Evolutionary conservation across 306 rosid species (phyloP).

Genomic region (Benincasa hispida): DNA sequence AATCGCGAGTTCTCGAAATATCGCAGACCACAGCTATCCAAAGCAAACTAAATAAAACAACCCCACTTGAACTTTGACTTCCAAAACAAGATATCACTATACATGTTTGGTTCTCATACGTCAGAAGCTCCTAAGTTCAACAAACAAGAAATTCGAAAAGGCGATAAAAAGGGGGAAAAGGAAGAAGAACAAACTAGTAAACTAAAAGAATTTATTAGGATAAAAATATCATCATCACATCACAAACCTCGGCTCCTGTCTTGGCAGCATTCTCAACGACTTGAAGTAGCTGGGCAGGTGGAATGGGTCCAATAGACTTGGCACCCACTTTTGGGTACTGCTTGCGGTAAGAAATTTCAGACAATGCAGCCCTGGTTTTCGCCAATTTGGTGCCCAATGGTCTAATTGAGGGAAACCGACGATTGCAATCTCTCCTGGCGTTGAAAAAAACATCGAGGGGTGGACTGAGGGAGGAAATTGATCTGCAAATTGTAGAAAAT

Average conservation of each 20-base stretch:
- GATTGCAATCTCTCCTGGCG: conserved; percentile 9
- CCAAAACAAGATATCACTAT: background rate
- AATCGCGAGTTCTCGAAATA: background rate
- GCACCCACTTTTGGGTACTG: conserved; percentile 50
- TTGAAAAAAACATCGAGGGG: conserved; percentile 7
- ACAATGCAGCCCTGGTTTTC: conserved; percentile 31
- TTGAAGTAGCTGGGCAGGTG: conserved; percentile 45
- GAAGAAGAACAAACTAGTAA: background rate
- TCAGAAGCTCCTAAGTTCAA: background rate
- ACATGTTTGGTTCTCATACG: background rate
- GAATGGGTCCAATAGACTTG: conserved; percentile 51
- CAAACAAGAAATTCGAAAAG: background rate
- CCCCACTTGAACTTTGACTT: background rate
- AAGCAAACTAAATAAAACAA: background rate
- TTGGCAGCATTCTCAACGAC: conserved; percentile 80
- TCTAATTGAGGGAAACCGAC: conserved; percentile 18
- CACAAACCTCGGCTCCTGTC: conserved; percentile 78
- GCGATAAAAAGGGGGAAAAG: background rate
- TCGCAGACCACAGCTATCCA: background rate
- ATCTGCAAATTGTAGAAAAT: conserved; percentile 20
- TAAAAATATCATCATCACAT: background rate
- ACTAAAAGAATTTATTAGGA: background rate
- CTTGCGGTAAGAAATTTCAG: conserved; percentile 26
- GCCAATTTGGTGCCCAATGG: conserved; percentile 16
- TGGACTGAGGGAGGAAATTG: conserved; percentile 13